Evolutionary conservation across 352 stramenopile species (phyloP), one percentile per base, ranked within the genome.

Genomic region (Pythium rishiriense): DNA sequence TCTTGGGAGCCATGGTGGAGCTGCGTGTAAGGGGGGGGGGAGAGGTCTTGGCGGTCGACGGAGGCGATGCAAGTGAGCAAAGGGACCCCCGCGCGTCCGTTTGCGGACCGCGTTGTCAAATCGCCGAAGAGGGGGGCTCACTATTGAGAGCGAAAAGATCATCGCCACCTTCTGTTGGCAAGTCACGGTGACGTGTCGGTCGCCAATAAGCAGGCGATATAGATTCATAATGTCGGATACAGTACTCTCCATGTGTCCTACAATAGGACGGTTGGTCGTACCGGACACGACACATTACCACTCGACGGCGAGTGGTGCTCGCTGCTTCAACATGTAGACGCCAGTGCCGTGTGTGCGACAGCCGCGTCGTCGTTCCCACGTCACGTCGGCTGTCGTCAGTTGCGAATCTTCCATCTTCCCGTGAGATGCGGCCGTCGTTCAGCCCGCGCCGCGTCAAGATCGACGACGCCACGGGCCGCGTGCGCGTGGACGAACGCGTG

Each of bases 1-100:
- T 98, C 76, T 74, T 88, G 55, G 65, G 41, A 8, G 60, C 66
- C 66, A 72, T 72, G 47, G 42, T 72, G 43, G 10, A 3, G 37
- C n/a, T n/a, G 12, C 24, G 31, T 26, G 3, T 12, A 3, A 37
- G 22, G 19, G n/a, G 15, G 21, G 19, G 31, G 33, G 14, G n/a
- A 31, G 35, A 25, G 33, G 33, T 42, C 21, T 41, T 48, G 45
- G 4, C 14, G 37, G 47, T 66, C 39, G 43, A 43, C 50, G 50
- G 42, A 51, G 8, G 43, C 43, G 29, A 55, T 41, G 29, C 56
- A 58, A 58, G 28, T 42, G 35, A 22, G n/a, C 35, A 22, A 33
- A 14, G 17, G 47, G 26, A 3, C 11, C 49, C 2, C 29, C 49
- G 22, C 26, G 24, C 15, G 33, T 58, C 37, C 31, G n/a, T 45